Conservation (phyloP, 73 alveolate genomes). For the Paramecium sonneborni region DNA sequence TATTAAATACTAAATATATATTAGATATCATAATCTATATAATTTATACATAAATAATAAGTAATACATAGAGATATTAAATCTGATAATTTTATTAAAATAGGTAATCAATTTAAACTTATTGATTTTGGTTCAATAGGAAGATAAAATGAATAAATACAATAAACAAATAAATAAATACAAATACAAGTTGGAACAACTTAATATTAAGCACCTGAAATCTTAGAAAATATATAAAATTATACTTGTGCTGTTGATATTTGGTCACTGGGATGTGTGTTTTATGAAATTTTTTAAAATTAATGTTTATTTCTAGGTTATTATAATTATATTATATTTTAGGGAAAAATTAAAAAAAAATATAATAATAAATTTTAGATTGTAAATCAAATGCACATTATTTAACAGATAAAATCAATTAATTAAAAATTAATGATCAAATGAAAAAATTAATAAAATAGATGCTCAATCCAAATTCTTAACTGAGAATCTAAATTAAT, state of each 20-base stretch:
- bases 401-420: too few species aligned
- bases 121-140: background rate
- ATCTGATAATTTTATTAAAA: background rate
- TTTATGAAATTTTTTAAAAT: background rate
- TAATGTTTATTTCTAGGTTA: background rate
- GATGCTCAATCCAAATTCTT: too few species aligned
- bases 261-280: background rate
- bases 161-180: too few species aligned
- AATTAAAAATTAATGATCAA: too few species aligned
- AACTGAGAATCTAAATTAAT: too few species aligned
- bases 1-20: too few species aligned
- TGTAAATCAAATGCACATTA: too few species aligned
- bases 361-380: too few species aligned
- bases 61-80: background rate
- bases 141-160: background rate
- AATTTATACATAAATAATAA: background rate
- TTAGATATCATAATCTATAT: background rate
- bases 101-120: background rate
- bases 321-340: background rate
- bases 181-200: background rate
- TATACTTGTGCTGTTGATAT: background rate
- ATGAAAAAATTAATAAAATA: too few species aligned
- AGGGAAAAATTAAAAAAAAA: background rate
- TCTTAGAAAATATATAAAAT: background rate
- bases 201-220: background rate